Evolutionary conservation across 495 filamentous ascomycete species (phyloP).

Genomic region (Niebla homalea): DNA sequence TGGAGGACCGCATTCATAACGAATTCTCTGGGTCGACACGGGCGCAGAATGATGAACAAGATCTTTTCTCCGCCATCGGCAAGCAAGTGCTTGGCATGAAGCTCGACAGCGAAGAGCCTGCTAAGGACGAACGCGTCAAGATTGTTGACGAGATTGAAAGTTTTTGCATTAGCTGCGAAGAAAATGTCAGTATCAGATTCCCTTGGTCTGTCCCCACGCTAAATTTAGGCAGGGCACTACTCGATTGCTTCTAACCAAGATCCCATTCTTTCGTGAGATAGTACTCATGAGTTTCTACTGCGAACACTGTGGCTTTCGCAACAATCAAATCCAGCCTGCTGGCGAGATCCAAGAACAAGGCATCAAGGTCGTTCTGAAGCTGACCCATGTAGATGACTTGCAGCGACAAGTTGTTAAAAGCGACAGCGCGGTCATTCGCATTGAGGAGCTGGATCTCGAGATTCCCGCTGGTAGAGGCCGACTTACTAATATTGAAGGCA

Average conservation of each 20-base stretch:
- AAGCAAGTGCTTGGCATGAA: conserved; percentile 14
- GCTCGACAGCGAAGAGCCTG: conserved; percentile 29
- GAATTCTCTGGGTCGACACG: conserved; percentile 9
- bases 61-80: conserved; percentile 12
- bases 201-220: conserved; percentile 1
- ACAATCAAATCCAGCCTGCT: conserved; percentile 85
- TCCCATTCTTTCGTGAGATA: conserved; percentile 93
- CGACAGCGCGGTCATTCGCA: conserved; percentile 65
- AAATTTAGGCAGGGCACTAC: conserved; percentile 54
- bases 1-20: conserved; percentile 10
- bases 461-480: conserved; percentile 80
- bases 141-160: conserved; percentile 41
- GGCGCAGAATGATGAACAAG: conserved; percentile 11
- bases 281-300: conserved; percentile 95
- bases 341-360: conserved; percentile 83
- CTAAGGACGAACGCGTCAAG: conserved; percentile 13
- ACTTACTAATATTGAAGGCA: conserved; percentile 82
- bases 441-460: conserved; percentile 81
- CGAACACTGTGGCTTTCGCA: conserved; percentile 70
- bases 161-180: conserved; percentile 76
- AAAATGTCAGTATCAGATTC: conserved; percentile 48
- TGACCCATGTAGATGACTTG: conserved; percentile 56
- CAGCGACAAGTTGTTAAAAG: conserved; percentile 83
- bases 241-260: conserved; percentile 71
- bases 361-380: conserved; percentile 58